phyloP scores from a whole-genome alignment of 495 filamentous ascomycete species.

The Parathielavia hyrcaniae region DNA sequence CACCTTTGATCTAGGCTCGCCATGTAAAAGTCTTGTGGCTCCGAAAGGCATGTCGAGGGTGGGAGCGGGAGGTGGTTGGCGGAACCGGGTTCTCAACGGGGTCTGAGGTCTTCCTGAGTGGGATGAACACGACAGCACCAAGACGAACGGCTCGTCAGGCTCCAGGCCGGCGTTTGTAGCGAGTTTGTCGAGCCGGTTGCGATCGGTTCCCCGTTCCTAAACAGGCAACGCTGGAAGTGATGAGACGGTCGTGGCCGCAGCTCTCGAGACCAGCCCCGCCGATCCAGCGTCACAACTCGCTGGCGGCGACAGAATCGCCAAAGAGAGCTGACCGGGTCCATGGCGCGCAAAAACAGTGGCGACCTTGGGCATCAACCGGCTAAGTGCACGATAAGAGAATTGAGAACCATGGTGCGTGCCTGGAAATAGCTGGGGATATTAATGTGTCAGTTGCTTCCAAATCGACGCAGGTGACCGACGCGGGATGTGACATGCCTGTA shows the following conservation, averaged over 20 bases:
- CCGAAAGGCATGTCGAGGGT: no score
- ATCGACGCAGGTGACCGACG: not conserved
- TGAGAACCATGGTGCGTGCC: not conserved
- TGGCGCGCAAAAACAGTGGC: not conserved
- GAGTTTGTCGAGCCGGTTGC: not conserved
- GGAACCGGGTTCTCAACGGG: no score
- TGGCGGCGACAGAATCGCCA: conserved; percentile 22
- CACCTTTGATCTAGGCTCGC: no score
- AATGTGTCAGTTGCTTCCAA: not conserved
- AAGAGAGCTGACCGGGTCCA: not conserved
- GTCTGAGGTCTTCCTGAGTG: no score
- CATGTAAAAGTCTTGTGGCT: no score
- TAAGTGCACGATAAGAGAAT: not conserved
- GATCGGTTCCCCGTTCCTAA: conserved; percentile 6
- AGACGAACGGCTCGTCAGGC: not conserved
- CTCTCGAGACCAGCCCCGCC: conserved; percentile 25
- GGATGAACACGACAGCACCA: not conserved
- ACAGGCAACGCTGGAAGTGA: conserved; percentile 22
- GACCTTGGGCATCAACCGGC: conserved; percentile 4
- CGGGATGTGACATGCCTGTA: not conserved
- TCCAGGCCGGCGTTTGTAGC: not conserved
- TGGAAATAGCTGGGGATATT: not conserved
- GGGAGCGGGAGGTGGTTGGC: no score
- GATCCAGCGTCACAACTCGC: conserved; percentile 25
- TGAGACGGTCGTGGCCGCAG: conserved; percentile 25